Conservation (phyloP, 2,329 filamentous ascomycete genomes). For the Pyrenophora seminiperda region DNA sequence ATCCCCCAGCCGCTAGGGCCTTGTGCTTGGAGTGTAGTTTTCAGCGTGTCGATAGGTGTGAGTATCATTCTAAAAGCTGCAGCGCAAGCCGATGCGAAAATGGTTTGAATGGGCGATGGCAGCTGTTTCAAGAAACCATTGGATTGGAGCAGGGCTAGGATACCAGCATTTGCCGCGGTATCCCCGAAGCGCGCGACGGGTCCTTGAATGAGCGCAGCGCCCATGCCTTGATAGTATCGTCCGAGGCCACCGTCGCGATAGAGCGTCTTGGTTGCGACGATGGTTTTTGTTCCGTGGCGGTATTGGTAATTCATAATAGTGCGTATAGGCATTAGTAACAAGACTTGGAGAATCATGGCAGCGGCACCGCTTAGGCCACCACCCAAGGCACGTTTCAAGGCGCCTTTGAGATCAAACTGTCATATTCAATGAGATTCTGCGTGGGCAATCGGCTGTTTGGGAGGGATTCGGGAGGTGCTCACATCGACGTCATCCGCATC, state of each 20-base stretch:
- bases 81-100: constrained; percentile 36
- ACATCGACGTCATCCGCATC: constrained; percentile 37
- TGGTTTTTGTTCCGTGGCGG: constrained; percentile 34
- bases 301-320: constrained; percentile 44
- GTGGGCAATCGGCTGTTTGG: neutral
- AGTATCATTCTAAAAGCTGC: constrained; percentile 36
- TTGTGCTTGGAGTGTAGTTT: constrained; percentile 37
- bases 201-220: constrained; percentile 33
- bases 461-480: neutral
- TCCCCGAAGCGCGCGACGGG: constrained; percentile 39
- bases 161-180: constrained; percentile 39
- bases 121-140: constrained; percentile 31
- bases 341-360: constrained; percentile 38
- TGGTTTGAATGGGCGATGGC: constrained; percentile 34
- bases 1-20: constrained; percentile 29
- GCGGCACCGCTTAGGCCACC: constrained; percentile 38
- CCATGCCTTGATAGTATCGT: constrained; percentile 35
- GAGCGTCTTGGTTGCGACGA: constrained; percentile 31
- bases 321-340: constrained; percentile 38
- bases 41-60: constrained; percentile 37
- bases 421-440: neutral
- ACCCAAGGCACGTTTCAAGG: constrained; percentile 34
- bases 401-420: constrained; percentile 37
- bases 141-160: constrained; percentile 33
- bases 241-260: constrained; percentile 33